Evolutionary conservation across 495 filamentous ascomycete genomes (phyloP).

Genomic region (Pyronema omphalodes): DNA sequence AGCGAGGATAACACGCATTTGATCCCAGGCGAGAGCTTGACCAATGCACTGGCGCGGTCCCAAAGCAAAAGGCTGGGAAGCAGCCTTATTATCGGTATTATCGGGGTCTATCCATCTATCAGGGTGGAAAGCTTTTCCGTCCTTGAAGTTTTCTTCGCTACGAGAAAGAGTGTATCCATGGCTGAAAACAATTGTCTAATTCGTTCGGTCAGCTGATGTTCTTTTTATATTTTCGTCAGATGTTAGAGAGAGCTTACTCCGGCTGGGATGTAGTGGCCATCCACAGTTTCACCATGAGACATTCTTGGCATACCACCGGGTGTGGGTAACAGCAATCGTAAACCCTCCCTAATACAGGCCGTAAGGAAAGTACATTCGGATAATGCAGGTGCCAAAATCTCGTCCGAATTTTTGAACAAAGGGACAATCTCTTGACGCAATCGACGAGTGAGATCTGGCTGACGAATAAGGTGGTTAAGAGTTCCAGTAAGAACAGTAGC

Average conservation of each 20-base stretch:
- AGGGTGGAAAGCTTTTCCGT: slow-evolving; percentile 27
- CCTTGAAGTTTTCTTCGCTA: slow-evolving; percentile 26
- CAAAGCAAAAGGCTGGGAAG: slow-evolving; percentile 29
- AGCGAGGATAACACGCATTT: slow-evolving; percentile 36
- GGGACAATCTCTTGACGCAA: slow-evolving; percentile 34
- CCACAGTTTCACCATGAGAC: slow-evolving; percentile 27
- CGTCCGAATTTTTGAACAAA: slow-evolving; percentile 30
- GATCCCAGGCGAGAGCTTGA: slow-evolving; percentile 31
- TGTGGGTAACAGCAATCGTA: slow-evolving; percentile 30
- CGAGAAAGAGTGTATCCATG: slow-evolving; percentile 4
- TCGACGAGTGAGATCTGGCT: slow-evolving; percentile 16
- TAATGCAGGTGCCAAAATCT: slow-evolving; percentile 32
- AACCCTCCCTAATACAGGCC: slow-evolving; percentile 29
- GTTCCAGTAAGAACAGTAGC: slow-evolving; percentile 32
- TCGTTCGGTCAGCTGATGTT: not conserved
- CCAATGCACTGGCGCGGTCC: slow-evolving; percentile 31
- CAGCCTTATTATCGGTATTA: slow-evolving; percentile 25
- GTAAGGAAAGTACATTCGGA: slow-evolving; percentile 23
- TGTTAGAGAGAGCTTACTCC: slow-evolving; percentile 14
- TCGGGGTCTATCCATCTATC: slow-evolving; percentile 30
- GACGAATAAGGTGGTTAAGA: slow-evolving; percentile 28
- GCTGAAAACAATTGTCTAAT: slow-evolving; percentile 13
- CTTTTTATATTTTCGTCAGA: not conserved
- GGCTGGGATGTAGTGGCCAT: slow-evolving; percentile 29
- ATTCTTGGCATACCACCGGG: slow-evolving; percentile 27